Evolutionary conservation across 192 early-diverging fungal genomes (phyloP).

Genomic region (Podila epicladia): DNA sequence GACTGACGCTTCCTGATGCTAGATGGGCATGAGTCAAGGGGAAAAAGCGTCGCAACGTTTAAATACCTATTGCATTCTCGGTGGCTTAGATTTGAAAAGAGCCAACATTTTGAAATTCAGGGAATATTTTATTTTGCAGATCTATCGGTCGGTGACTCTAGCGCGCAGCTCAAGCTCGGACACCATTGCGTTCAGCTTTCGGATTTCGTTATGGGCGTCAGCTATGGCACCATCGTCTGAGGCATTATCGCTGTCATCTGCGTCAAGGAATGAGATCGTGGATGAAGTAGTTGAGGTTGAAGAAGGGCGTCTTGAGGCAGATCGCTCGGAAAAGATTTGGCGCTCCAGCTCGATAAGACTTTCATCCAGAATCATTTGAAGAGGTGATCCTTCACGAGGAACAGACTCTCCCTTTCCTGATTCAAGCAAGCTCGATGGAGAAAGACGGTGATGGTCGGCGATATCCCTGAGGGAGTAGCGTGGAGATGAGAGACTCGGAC

Average conservation of each 20-base stretch:
- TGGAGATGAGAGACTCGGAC: neutral
- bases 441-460: neutral
- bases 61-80: too few species aligned
- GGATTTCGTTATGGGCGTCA: too few species aligned
- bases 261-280: neutral
- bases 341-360: constrained; percentile 33
- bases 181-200: too few species aligned
- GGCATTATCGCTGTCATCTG: neutral
- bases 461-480: neutral
- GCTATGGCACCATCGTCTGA: neutral
- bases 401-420: too few species aligned
- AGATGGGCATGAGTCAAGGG: too few species aligned
- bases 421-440: neutral
- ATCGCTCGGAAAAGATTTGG: constrained; percentile 8
- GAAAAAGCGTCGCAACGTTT: too few species aligned
- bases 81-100: too few species aligned
- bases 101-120: too few species aligned
- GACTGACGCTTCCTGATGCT: too few species aligned
- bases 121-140: too few species aligned
- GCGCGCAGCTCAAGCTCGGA: too few species aligned
- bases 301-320: constrained; percentile 1
- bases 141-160: too few species aligned
- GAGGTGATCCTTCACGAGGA: neutral
- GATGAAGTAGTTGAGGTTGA: constrained; percentile 9
- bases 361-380: constrained; percentile 19